Conservation (phyloP, 2,329 filamentous ascomycete genomes). For the Fusarium xylarioides region DNA sequence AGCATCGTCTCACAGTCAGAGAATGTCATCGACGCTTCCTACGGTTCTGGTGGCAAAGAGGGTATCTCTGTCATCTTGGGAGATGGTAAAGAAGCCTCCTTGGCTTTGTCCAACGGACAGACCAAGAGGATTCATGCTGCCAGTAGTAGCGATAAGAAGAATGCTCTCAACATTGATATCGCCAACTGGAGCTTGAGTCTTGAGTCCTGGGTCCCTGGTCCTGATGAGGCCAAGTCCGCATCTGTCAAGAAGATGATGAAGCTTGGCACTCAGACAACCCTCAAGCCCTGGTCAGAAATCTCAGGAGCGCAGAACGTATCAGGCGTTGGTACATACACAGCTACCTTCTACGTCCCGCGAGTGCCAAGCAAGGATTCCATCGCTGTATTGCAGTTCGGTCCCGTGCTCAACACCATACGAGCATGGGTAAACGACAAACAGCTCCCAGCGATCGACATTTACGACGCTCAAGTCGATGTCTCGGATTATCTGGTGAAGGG, state of each 20-base stretch:
- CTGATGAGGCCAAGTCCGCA: neutral
- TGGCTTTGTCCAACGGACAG: neutral
- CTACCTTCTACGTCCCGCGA: neutral
- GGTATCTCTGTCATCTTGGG: neutral
- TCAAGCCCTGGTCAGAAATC: neutral
- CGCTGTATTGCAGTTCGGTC: neutral
- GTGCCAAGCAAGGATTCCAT: neutral
- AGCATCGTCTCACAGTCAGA: neutral
- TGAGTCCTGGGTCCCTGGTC: neutral
- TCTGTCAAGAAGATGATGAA: neutral
- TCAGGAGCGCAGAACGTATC: neutral
- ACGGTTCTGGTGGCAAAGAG: neutral
- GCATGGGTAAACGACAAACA: neutral
- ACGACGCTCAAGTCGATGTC: neutral
- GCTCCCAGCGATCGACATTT: neutral
- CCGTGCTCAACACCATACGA: neutral
- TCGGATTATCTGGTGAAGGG: neutral
- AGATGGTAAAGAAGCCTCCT: neutral
- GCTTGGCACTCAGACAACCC: neutral
- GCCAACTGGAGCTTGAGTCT: accelerated
- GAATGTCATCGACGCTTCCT: neutral
- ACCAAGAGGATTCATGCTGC: accelerated
- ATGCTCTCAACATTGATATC: neutral
- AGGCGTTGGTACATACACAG: neutral
- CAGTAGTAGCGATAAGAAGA: neutral